Conservation (phyloP, 371 early-diverging fungal genomes). For the Lichtheimia corymbifera region DNA sequence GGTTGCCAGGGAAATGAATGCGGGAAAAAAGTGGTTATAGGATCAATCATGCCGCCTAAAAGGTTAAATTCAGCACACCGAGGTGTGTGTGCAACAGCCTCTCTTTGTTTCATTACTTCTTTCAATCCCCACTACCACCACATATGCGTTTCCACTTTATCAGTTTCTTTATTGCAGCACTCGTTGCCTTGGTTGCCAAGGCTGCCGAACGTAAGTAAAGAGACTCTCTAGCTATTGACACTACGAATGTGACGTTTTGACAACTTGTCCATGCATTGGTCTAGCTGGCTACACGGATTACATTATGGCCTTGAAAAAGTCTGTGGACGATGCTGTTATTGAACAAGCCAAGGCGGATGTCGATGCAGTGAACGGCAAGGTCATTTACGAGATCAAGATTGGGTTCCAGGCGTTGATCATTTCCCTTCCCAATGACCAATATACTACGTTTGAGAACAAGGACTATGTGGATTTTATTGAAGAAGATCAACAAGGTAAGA, state of each 20-base stretch:
- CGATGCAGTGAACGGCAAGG: constrained; percentile 19
- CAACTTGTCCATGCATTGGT: background rate
- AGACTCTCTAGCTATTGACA: background rate
- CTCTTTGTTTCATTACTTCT: background rate
- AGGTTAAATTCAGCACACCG: too few species aligned
- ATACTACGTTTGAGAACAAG: constrained; percentile 20
- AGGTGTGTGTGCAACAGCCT: too few species aligned
- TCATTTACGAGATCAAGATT: constrained; percentile 19
- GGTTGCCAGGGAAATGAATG: too few species aligned
- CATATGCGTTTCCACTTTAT: background rate
- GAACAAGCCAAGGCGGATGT: constrained; percentile 22
- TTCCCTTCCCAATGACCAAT: constrained; percentile 18
- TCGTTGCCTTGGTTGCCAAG: constrained; percentile 4
- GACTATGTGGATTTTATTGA: constrained; percentile 35
- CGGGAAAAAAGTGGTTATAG: too few species aligned
- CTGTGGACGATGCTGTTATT: constrained; percentile 13
- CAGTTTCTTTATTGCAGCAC: background rate
- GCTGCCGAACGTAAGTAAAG: constrained; percentile 12
- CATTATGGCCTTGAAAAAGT: constrained; percentile 24
- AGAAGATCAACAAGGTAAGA: constrained; percentile 26
- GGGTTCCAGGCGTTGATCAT: constrained; percentile 23
- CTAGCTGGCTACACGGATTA: constrained; percentile 16
- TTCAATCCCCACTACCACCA: background rate
- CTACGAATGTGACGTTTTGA: background rate
- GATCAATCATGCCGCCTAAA: too few species aligned